phyloP scores from a whole-genome alignment of 768 basidiomycete species.

The Russula griseocarnosa region DNA sequence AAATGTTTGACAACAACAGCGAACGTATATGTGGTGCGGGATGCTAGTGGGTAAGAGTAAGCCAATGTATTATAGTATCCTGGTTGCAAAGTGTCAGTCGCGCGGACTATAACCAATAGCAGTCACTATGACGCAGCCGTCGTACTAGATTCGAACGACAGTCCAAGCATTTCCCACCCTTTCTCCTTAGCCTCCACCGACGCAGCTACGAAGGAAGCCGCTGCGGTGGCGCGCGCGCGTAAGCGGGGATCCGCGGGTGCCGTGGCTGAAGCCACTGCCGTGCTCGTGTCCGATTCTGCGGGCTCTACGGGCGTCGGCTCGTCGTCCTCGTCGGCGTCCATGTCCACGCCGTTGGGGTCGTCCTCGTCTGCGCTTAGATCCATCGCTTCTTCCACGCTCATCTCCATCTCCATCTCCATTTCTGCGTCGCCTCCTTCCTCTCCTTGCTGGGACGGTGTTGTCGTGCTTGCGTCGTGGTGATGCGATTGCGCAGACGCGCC shows the following conservation, averaged over 20 bases:
- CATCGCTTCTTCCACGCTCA: slow-evolving; percentile 32
- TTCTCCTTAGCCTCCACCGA: slow-evolving; percentile 10
- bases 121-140: neutral
- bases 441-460: neutral
- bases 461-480: no score
- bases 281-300: slow-evolving; percentile 27
- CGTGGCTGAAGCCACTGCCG: neutral
- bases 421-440: slow-evolving; percentile 32
- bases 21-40: neutral
- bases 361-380: slow-evolving; percentile 30
- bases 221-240: slow-evolving; percentile 8
- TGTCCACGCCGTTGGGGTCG: neutral
- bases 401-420: slow-evolving; percentile 28
- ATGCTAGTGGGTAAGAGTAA: neutral
- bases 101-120: neutral
- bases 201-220: neutral
- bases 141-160: slow-evolving; percentile 2
- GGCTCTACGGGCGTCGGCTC: slow-evolving; percentile 27
- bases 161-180: slow-evolving; percentile 37
- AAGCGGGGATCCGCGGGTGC: slow-evolving; percentile 21
- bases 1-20: neutral
- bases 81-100: neutral
- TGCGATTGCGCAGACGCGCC: neutral
- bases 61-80: neutral
- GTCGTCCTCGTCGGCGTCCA: slow-evolving; percentile 22